phyloP scores from a whole-genome alignment of 305 asterid genomes.

The Fraxinus sp. region DNA sequence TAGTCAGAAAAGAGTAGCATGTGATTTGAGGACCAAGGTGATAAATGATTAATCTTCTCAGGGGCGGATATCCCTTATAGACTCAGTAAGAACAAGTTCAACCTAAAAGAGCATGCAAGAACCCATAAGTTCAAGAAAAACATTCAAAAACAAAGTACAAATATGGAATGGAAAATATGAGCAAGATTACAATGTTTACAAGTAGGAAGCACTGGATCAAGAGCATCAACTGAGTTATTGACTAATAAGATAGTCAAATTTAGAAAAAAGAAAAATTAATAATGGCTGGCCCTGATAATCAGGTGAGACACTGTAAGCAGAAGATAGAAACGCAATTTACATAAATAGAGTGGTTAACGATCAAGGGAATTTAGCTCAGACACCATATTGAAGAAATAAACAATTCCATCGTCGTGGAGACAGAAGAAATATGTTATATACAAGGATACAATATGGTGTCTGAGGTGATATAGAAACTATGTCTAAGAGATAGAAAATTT shows the following conservation, averaged over 20 bases:
- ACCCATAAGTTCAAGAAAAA: not conserved
- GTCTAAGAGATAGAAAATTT: not conserved
- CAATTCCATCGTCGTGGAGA: not conserved
- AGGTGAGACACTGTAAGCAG: not conserved
- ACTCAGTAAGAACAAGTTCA: not conserved
- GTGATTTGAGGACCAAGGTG: not conserved
- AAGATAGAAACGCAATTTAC: not conserved
- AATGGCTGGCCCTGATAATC: not conserved
- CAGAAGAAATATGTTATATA: not conserved
- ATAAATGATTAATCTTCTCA: not conserved
- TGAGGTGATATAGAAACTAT: not conserved
- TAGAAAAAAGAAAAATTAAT: not conserved
- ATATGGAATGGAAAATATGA: not conserved
- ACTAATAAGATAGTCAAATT: not conserved
- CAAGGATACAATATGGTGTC: not conserved
- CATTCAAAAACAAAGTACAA: not conserved
- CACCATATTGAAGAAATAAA: not conserved
- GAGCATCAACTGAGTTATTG: not conserved
- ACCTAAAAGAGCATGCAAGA: not conserved
- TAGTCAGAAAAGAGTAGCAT: not conserved
- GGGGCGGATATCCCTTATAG: not conserved
- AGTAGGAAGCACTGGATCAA: not conserved
- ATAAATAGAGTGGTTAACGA: not conserved
- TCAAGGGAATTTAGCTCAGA: not conserved
- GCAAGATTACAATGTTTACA: slow-evolving; percentile 1